Conservation (phyloP, 345 rosid genomes). For the Sapria himalayana region DNA sequence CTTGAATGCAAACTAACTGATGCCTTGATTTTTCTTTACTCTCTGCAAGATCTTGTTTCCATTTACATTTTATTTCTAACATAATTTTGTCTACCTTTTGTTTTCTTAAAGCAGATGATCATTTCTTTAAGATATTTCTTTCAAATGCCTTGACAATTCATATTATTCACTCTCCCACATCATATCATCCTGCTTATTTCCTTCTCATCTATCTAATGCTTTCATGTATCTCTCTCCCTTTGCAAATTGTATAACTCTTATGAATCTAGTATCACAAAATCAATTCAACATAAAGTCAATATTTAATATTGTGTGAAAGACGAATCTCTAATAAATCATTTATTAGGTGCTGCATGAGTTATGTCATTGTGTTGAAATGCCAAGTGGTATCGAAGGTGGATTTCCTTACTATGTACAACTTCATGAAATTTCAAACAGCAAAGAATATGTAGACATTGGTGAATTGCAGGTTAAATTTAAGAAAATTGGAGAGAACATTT, state of each 20-base stretch:
- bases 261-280: too few relatives aligned
- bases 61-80: constrained; percentile 30
- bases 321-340: too few relatives aligned
- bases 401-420: too few relatives aligned
- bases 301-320: too few relatives aligned
- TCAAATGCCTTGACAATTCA: constrained; percentile 70
- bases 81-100: constrained; percentile 49
- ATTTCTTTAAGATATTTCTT: constrained; percentile 76
- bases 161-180: constrained; percentile 66
- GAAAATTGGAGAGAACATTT: too few relatives aligned
- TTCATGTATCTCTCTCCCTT: constrained; percentile 25
- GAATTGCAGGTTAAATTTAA: too few relatives aligned
- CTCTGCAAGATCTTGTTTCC: constrained; percentile 28
- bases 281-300: too few relatives aligned
- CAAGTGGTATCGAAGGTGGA: too few relatives aligned
- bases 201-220: constrained; percentile 30
- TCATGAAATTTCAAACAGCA: too few relatives aligned
- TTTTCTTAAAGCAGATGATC: constrained; percentile 52
- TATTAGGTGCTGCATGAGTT: too few relatives aligned
- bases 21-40: constrained; percentile 35
- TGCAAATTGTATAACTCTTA: constrained; percentile 28
- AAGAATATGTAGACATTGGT: too few relatives aligned
- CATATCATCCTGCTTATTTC: constrained; percentile 42
- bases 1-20: constrained; percentile 24
- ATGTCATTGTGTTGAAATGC: too few relatives aligned